A percentile compares a stretch with the other conserved stretches of the same genome.
Evolutionary conservation across 164 flowering plant species (phyloP).

Genomic region (Chimonanthus salicifolius): DNA sequence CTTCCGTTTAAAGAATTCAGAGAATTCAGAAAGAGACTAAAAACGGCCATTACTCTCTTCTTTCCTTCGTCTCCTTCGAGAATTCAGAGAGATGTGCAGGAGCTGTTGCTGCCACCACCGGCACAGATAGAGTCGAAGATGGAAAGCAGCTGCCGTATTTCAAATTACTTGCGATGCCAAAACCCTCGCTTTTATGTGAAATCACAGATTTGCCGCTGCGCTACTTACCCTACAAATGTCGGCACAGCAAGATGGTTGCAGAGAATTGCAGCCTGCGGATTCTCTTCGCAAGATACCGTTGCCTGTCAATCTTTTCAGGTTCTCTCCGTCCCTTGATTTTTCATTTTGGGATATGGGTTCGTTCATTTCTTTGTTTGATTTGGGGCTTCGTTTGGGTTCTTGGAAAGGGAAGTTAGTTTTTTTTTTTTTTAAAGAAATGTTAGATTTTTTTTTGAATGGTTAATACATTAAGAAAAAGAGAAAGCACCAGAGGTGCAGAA

Average conservation of each 20-base stretch:
- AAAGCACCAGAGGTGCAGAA: too few relatives aligned
- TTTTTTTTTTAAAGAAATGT: too few relatives aligned
- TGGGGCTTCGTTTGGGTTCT: neutral
- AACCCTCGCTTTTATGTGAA: neutral
- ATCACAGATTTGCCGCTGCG: neutral
- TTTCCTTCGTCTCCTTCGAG: too few relatives aligned
- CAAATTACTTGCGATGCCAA: constrained; percentile 1
- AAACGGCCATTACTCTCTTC: too few relatives aligned
- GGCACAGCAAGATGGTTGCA: neutral
- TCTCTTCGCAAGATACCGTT: neutral
- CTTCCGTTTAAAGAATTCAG: too few relatives aligned
- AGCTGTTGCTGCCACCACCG: neutral
- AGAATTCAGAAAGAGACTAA: too few relatives aligned
- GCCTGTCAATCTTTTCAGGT: constrained; percentile 5
- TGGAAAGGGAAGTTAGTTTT: too few relatives aligned
- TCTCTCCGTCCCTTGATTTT: neutral
- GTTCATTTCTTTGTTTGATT: too few relatives aligned
- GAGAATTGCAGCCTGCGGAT: neutral
- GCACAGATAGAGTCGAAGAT: neutral
- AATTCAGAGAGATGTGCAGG: neutral
- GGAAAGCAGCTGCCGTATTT: constrained; percentile 10
- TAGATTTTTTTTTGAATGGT: neutral
- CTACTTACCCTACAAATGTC: neutral
- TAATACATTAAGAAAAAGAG: too few relatives aligned
- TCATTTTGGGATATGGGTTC: neutral